Base-by-base conservation (phyloP, 2,329 filamentous ascomycete genomes). In the Ceratocystis albifundus region DNA sequence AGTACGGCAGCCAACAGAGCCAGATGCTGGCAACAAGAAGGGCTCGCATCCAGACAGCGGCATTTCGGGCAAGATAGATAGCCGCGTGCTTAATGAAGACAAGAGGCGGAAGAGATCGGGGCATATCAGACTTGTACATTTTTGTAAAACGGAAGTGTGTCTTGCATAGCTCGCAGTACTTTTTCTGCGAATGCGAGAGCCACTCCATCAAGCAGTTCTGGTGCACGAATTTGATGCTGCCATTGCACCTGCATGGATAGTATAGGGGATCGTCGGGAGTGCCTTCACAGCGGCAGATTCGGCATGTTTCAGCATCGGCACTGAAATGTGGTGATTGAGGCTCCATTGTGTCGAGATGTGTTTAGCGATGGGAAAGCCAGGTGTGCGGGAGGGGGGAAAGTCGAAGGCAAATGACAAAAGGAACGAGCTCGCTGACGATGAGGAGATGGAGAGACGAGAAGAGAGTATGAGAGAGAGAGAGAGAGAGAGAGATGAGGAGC, bases 111-210 rank as follows among this genome's bases (percentile, higher is more conserved):
- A 99, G 82, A 12, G 84, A 85, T 69, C 84, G 83, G 1, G 94
- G 95, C 94, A 99, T 99, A 73, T 92, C 84, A 3, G 91, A 90
- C 69, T 92, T 87, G 78, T 99, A 99, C 48, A 99, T 84, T 77
- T 99, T 99, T 65, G 94, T 99, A 79, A 99, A 99, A 68, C 91
- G 89, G 74, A 97, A 99, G 0, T 92, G 87, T 1, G 94, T 99
- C 79, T 99, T 99, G 85, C 94, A 99, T 45, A 99, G 86, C 79
- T 99, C 94, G 80, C 95, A 99, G 79, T 99, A 89, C 76, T 97
- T 97, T 83, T 99, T 99, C 75, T 99, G 92, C 1, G 94, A 97
- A 76, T 99, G 95, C 62, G 91, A 93, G 25, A 99, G 81, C 94
- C 94, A 99, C 77, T 97, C 92, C 88, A 99, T 96, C 76, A 99